Percentiles rank a stretch among this genome's conserved stretches.
Evolutionary conservation across 2,329 filamentous ascomycete genomes (phyloP).

Genomic region (Aspergillus sp.): DNA sequence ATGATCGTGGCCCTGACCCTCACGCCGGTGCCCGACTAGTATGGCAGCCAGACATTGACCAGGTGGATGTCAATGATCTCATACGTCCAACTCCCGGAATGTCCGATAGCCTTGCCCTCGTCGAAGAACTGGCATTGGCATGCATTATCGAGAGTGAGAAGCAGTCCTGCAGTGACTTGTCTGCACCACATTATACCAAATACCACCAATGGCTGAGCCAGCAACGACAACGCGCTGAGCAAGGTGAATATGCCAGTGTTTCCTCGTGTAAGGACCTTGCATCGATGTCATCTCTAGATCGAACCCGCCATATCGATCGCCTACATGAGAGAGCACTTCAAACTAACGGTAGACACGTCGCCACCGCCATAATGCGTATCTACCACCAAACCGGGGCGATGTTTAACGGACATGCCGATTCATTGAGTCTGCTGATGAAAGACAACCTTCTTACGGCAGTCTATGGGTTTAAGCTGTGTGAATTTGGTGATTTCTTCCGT

Average conservation of each 20-base stretch:
- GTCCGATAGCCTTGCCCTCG: background rate
- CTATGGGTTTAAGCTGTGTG: background rate
- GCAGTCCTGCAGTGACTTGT: background rate
- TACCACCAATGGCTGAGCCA: background rate
- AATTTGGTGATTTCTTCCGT: slow-evolving; percentile 12
- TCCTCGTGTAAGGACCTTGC: background rate
- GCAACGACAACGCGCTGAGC: background rate
- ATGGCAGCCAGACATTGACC: slow-evolving; percentile 3
- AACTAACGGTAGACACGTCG: background rate
- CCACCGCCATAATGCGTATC: background rate
- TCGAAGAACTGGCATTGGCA: background rate
- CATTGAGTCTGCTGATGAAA: slow-evolving; percentile 20
- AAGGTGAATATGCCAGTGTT: background rate
- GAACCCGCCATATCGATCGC: background rate
- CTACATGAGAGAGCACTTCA: background rate
- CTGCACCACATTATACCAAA: background rate
- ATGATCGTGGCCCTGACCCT: background rate
- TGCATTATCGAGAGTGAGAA: background rate
- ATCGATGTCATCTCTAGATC: background rate
- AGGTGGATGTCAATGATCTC: background rate
- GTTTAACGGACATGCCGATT: slow-evolving; percentile 1
- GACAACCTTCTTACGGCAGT: slow-evolving; percentile 13
- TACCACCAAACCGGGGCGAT: background rate
- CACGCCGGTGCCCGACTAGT: slow-evolving; percentile 1
- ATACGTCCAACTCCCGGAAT: background rate